Base-by-base conservation (phyloP, 2,329 filamentous ascomycete genomes). In the Verticillium klebahnii region DNA sequence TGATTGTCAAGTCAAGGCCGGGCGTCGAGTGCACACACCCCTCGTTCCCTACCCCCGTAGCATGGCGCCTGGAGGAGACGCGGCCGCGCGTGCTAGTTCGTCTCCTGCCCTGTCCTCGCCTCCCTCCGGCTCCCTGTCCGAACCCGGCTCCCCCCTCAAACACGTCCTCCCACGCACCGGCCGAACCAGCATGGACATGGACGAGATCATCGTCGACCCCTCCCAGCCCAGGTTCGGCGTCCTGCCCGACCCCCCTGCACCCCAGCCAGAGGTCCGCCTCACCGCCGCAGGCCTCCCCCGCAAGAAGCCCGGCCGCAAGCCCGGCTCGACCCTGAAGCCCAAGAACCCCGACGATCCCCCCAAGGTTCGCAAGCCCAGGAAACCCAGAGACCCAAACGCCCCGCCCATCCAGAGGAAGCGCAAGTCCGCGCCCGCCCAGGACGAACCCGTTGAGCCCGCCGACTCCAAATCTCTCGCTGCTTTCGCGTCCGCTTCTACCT, bases 221-320 rank as follows among this genome's bases (percentile, higher is more conserved):
- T 73, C 79, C 56, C 70, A 74, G 55, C 64, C 69, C 34, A 65
- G 71, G 59, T 76, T 75, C 36, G 67, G 71, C 50, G 69, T 74
- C 52, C 68, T 71, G 57, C 66, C 66, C 29, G 29, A 59, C 58
- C 12, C 57, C 29, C 29, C 29, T 29, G 29, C 61, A 50, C 61
- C 61, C 5, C 62, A 64, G 19, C 64, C 64, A 11, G 62, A 63
- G 37, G 60, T 65, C 34, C 61, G 63, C 64, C 73, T 87, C 59
- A 87, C 84, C 0, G 84, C 84, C 31, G 84, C 84, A 59, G 85
- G 85, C 12, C 70, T 85, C 7, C 84, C 85, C 0, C 76, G 85
- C 5, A 87, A 87, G 74, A 89, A 89, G 75, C 85, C 86, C 23
- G 86, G 85, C 25, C 82, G 86, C 58, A 89, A 89, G 70, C 85